These are phyloP conservation scores for Mitragyna speciosa DNA, from an alignment of 257 asterid genomes.

Conservation along the genomic window DNA sequence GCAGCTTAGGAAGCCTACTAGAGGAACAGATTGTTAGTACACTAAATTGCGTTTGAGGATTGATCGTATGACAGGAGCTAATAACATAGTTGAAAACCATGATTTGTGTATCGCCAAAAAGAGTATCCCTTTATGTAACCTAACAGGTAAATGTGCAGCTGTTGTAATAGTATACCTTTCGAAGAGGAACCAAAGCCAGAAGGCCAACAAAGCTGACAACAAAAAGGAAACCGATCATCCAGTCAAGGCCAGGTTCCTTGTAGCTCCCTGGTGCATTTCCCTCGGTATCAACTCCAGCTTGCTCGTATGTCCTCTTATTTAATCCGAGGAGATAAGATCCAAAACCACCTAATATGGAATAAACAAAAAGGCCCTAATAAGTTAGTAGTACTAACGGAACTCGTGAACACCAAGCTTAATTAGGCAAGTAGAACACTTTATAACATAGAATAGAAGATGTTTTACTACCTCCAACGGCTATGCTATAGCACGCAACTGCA, in stretches of 20 bases:
- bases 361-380: background rate
- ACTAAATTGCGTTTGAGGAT: background rate
- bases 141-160: background rate
- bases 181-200: constrained; percentile 58
- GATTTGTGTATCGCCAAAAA: background rate
- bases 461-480: constrained; percentile 73
- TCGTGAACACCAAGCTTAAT: background rate
- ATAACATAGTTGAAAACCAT: background rate
- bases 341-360: constrained; percentile 43
- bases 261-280: constrained; percentile 37
- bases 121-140: too few species aligned
- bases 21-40: background rate
- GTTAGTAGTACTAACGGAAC: background rate
- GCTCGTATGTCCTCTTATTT: constrained; percentile 43
- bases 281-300: constrained; percentile 32
- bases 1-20: background rate
- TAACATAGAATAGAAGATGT: background rate
- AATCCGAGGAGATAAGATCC: constrained; percentile 58
- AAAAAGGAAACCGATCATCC: constrained; percentile 62
- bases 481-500: constrained; percentile 87
- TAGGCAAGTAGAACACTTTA: background rate
- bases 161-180: constrained; percentile 36
- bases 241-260: constrained; percentile 46
- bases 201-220: constrained; percentile 61
- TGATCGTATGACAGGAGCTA: background rate